A percentile compares a stretch with the other conserved stretches of the same genome.
phyloP scores from a whole-genome alignment of 148 eudicot genomes.

The Salicornia ramosissima region DNA sequence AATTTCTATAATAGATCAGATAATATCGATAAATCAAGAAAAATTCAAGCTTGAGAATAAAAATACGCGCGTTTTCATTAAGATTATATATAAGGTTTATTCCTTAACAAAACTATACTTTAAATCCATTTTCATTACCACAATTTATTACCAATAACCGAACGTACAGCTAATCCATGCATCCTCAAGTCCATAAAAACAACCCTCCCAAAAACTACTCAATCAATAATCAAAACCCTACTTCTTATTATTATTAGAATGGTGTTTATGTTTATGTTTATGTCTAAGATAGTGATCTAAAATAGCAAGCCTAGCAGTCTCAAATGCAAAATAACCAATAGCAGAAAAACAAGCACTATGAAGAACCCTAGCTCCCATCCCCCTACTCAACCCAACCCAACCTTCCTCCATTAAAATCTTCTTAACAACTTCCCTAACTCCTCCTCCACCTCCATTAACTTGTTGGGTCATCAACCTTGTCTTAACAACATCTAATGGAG shows the following conservation, averaged over 20 bases:
- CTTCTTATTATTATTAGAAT: neutral
- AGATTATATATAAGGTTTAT: too few relatives aligned
- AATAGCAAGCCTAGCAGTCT: conserved; percentile 84
- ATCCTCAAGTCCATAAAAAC: too few relatives aligned
- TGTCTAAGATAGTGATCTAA: conserved; percentile 61
- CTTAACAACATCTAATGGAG: conserved; percentile 89
- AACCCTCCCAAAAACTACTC: too few relatives aligned
- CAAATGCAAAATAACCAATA: conserved; percentile 84
- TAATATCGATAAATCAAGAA: too few relatives aligned
- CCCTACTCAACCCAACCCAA: conserved; percentile 77
- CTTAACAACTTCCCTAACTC: conserved; percentile 48
- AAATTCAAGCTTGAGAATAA: too few relatives aligned
- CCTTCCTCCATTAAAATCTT: conserved; percentile 81
- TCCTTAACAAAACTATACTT: too few relatives aligned
- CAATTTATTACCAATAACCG: too few relatives aligned
- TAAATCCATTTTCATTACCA: too few relatives aligned
- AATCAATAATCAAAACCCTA: too few relatives aligned
- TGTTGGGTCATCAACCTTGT: conserved; percentile 94
- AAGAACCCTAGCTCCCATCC: conserved; percentile 85
- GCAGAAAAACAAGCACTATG: conserved; percentile 96
- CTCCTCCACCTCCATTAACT: conserved; percentile 50
- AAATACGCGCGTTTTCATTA: too few relatives aligned
- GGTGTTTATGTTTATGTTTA: conserved; percentile 34
- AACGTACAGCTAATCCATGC: too few relatives aligned
- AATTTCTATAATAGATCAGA: too few relatives aligned